Evolutionary conservation across 441 rosid species (phyloP), one percentile per base, ranked within the genome.

Genomic region (Jatropha multifida): DNA sequence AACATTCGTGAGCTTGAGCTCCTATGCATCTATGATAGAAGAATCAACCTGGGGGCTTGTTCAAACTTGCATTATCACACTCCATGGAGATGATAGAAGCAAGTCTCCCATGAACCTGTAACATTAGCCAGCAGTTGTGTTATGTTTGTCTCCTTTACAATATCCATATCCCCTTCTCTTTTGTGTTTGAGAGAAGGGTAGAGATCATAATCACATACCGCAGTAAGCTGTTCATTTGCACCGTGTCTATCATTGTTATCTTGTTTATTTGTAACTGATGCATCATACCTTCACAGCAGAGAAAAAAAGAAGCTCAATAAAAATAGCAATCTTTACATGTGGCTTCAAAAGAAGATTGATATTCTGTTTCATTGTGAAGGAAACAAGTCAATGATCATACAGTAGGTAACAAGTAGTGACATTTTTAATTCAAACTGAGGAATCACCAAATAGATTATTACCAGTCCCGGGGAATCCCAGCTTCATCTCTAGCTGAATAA

Each of bases 391-490:
- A 38, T 37, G 20, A 46, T 49, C 17, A 46, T 3, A 55, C 41
- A 20, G 12, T 26, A 41, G 17, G 10, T 3, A 44, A 63, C 32
- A 64, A 68, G 64, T 32, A 18, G 17, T 10, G 32, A 42, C 60
- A 69, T 13, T 40, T 37, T 14, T 32, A 32, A 51, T n/a, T 73
- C 68, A 27, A 1, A 12, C 18, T 32, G 37, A 60, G 13, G 15
- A 75, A 72, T 42, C 59, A 38, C 38, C 1, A 40, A 59, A 27
- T 54, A 54, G 4, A 15, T 82, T 59, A 85, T 79, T 44, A 94
- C 99, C 97, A 93, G 68, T 91, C 90, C 65, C 96, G 91, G 9
- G 98, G 98, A 80, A 94, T 90, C 80, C 98, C 96, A 76, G 98
- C 98, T 71, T 87, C 81, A 20, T 89, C 96, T 72, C 99, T 85